phyloP scores from a whole-genome alignment of 148 eudicot species.

The Vaccinium vitisidaea region DNA sequence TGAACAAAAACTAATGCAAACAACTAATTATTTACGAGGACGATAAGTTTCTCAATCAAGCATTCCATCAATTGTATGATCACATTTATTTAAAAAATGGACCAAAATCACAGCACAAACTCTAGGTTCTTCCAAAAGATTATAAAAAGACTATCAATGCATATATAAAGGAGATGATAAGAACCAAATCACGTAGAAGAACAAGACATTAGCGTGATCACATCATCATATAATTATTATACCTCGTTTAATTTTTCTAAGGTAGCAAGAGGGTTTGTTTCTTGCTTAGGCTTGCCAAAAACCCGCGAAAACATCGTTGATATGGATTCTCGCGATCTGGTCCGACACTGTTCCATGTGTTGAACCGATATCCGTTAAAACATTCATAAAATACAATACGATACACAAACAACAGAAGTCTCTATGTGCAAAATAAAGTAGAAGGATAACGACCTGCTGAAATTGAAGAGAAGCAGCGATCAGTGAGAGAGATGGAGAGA shows the following conservation, averaged over 20 bases:
- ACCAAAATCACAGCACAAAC: not conserved
- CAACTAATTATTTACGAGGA: not conserved
- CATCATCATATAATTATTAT: conserved; percentile 4
- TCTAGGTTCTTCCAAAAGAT: not conserved
- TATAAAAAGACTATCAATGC: not conserved
- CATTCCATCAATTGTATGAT: not conserved
- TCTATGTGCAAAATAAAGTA: not conserved
- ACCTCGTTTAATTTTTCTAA: conserved; percentile 30
- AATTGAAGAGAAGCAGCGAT: not conserved
- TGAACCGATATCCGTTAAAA: not conserved
- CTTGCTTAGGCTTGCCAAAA: conserved; percentile 26
- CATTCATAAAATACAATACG: not conserved
- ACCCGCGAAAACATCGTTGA: conserved; percentile 25
- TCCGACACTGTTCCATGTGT: not conserved
- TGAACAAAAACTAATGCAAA: not conserved
- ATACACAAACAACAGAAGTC: not conserved
- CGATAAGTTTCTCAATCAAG: not conserved
- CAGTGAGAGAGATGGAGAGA: not conserved
- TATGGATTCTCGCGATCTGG: not conserved
- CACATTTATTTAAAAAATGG: not conserved
- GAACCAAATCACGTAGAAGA: not conserved
- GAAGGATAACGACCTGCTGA: not conserved
- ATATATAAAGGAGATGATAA: not conserved
- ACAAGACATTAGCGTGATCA: not conserved
- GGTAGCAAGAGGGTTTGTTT: conserved; percentile 19